Base-by-base conservation (phyloP, 1,284 basidiomycete genomes). In the Leucoagaricus sp. region DNA sequence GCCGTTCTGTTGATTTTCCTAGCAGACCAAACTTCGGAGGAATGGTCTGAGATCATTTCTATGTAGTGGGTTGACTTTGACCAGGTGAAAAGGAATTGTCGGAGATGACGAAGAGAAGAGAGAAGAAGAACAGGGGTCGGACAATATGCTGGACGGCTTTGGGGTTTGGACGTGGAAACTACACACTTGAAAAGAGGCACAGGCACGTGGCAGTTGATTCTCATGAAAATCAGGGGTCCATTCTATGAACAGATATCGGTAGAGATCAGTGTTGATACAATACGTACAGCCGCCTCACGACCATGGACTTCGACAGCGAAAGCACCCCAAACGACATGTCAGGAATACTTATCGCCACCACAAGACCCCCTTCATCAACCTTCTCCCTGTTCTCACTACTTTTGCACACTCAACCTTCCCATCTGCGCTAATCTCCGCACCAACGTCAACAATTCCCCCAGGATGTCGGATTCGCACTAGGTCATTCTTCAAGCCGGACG, bases 311-410 rank as follows among this genome's bases (percentile, higher is more conserved):
- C 29, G n/a, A n/a, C n/a, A n/a, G n/a, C n/a, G n/a, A n/a, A n/a
- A n/a, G n/a, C n/a, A n/a, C n/a, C n/a, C n/a, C n/a, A n/a, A n/a
- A n/a, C n/a, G n/a, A n/a, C n/a, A n/a, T n/a, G n/a, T n/a, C 25
- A n/a, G 21, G 28, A 21, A 36, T 29, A 13, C 23, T n/a, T 40
- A 26, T 46, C 68, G 87, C 81, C 84, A 87, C 79, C 82, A 88
- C 2, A 87, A 86, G 0, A 68, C 73, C 0, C 88, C 88, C 61
- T 80, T 81, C 86, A 90, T 90, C 62, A 90, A 66, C 61, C 85
- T 76, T 56, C 84, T 75, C 0, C 87, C 88, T 0, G 87, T 90
- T 50, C 87, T 71, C 28, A 87, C 77, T 10, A 89, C 86, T 58
- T 80, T 81, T 1, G 84, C 87, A 57, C 78, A 83, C 48, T 70